Evolutionary conservation across 768 basidiomycete genomes (phyloP).

Genomic region (Hydnum rufescens): DNA sequence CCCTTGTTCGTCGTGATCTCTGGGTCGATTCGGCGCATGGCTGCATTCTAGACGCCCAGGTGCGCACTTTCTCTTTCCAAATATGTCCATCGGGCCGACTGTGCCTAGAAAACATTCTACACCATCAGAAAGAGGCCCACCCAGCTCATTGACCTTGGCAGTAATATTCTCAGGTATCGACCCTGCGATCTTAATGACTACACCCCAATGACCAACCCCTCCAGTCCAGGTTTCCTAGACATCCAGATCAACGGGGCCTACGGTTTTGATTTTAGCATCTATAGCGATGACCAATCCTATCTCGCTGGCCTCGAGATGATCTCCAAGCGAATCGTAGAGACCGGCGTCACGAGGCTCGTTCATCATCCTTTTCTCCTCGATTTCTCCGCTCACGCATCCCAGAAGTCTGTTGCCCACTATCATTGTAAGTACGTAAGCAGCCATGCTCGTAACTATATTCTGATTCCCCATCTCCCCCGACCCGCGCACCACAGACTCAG

Average conservation of each 20-base stretch:
- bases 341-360: constrained; percentile 75
- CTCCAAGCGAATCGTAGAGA: constrained; percentile 61
- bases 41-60: constrained; percentile 57
- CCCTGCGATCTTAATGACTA: background rate
- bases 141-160: constrained; percentile 44
- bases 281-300: constrained; percentile 52
- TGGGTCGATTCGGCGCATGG: constrained; percentile 67
- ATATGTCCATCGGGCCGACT: background rate
- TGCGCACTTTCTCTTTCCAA: constrained; percentile 13
- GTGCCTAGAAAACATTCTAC: constrained; percentile 37
- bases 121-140: constrained; percentile 37
- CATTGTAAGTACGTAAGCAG: constrained; percentile 30
- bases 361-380: constrained; percentile 13
- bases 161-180: constrained; percentile 50
- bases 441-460: background rate
- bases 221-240: constrained; percentile 69
- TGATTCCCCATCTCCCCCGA: constrained; percentile 2
- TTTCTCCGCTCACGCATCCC: constrained; percentile 9
- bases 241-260: constrained; percentile 83
- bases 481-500: constrained; percentile 37
- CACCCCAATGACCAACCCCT: background rate
- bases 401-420: constrained; percentile 41
- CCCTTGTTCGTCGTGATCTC: constrained; percentile 48
- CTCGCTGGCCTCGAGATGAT: constrained; percentile 44
- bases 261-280: constrained; percentile 73